phyloP scores from a whole-genome alignment of 306 rosid genomes.

The Cicer pinnatifidum region DNA sequence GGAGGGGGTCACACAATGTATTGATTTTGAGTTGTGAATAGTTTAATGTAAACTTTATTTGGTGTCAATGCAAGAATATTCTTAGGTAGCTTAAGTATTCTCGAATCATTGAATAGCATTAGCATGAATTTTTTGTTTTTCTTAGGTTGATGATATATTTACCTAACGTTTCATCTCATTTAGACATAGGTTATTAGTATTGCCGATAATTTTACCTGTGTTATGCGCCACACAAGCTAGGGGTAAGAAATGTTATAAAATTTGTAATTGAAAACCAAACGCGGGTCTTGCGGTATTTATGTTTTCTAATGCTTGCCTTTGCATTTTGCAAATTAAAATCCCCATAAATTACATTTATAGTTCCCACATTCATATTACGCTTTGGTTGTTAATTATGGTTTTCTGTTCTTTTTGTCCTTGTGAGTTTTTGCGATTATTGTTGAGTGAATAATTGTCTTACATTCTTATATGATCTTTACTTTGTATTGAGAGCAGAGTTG shows the following conservation, averaged over 20 bases:
- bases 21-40: constrained; percentile 22
- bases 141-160: not conserved
- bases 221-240: no score
- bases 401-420: not conserved
- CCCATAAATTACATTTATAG: not conserved
- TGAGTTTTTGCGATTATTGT: not conserved
- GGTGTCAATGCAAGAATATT: constrained; percentile 12
- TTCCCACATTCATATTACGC: not conserved
- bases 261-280: no score
- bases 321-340: not conserved
- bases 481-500: constrained; percentile 40
- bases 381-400: not conserved
- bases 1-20: not conserved
- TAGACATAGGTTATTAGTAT: not conserved
- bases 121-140: not conserved
- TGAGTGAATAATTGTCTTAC: no score
- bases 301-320: not conserved
- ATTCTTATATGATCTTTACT: constrained; percentile 24
- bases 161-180: not conserved
- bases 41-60: not conserved
- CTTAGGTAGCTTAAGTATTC: not conserved
- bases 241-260: no score
- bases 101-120: not conserved
- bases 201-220: not conserved
- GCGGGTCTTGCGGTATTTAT: not conserved